Conservation (phyloP, 2,329 filamentous ascomycete species). For the Phialophora chinensis region DNA sequence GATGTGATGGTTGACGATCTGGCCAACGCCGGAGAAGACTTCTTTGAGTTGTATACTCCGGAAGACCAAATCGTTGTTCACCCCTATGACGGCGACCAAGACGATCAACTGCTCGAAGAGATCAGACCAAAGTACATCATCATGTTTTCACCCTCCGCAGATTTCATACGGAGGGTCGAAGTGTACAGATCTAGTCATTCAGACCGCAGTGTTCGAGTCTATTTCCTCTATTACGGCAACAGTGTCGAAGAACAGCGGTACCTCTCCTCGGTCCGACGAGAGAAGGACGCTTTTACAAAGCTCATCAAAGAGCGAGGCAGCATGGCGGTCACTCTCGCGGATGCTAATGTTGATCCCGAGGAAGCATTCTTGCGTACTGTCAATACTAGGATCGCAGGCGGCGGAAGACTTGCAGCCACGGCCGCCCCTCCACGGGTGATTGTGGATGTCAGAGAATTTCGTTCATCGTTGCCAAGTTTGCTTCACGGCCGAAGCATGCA, state of each 20-base stretch:
- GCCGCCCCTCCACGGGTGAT: slow-evolving; percentile 87
- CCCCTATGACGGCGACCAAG: slow-evolving; percentile 92
- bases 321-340: slow-evolving; percentile 86
- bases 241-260: slow-evolving; percentile 97
- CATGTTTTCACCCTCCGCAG: slow-evolving; percentile 96
- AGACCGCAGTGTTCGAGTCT: slow-evolving; percentile 74
- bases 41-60: slow-evolving; percentile 90
- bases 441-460: slow-evolving; percentile 94
- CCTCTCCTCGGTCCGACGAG: slow-evolving; percentile 83
- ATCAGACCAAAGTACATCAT: slow-evolving; percentile 91
- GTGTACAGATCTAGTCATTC: slow-evolving; percentile 91
- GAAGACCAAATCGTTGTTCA: slow-evolving; percentile 86
- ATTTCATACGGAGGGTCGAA: slow-evolving; percentile 92
- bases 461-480: slow-evolving; percentile 87
- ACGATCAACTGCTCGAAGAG: slow-evolving; percentile 96
- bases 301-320: slow-evolving; percentile 91
- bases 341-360: slow-evolving; percentile 79
- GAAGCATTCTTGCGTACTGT: slow-evolving; percentile 92
- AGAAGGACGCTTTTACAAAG: slow-evolving; percentile 95
- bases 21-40: slow-evolving; percentile 76
- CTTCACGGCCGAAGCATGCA: slow-evolving; percentile 87
- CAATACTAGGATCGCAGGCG: slow-evolving; percentile 95
- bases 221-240: slow-evolving; percentile 94
- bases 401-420: slow-evolving; percentile 81
- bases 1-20: slow-evolving; percentile 79